A percentile compares a stretch with the other conserved stretches of the same genome.
phyloP scores from a whole-genome alignment of 2,329 filamentous ascomycete genomes.

The Shiraia sp. region DNA sequence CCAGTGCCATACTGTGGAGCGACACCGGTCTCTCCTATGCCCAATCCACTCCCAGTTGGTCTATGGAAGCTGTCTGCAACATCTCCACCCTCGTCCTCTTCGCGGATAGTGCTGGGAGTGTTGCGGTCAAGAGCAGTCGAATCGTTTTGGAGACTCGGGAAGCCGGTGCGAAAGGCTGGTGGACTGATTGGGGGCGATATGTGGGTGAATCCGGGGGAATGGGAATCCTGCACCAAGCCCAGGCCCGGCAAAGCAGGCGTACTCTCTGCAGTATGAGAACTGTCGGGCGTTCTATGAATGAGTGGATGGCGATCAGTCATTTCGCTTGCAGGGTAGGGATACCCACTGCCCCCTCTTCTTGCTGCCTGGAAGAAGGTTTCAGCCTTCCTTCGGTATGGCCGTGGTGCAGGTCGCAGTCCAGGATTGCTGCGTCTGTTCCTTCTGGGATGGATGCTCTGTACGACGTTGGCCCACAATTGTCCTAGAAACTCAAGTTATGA shows the following conservation, averaged over 20 bases:
- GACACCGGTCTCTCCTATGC: conserved; percentile 33
- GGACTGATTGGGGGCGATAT: conserved; percentile 27
- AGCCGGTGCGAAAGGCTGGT: conserved; percentile 38
- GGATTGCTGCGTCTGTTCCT: conserved; percentile 1
- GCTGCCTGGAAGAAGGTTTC: conserved; percentile 16
- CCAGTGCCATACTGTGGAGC: conserved; percentile 13
- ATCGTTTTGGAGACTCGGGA: conserved; percentile 42
- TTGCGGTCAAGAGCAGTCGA: conserved; percentile 36
- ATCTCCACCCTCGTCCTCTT: conserved; percentile 40
- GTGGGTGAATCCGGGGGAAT: conserved; percentile 25
- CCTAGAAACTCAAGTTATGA: background rate
- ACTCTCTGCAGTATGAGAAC: conserved; percentile 29
- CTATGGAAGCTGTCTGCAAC: conserved; percentile 27
- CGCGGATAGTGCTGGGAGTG: conserved; percentile 27
- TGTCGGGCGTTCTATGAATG: conserved; percentile 30
- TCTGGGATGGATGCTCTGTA: conserved; percentile 3
- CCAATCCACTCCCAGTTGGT: conserved; percentile 34
- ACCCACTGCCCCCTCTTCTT: conserved; percentile 1
- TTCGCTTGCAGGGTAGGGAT: conserved; percentile 2
- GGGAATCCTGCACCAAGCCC: conserved; percentile 29
- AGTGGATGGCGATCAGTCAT: conserved; percentile 40
- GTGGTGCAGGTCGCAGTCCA: background rate
- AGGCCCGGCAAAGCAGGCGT: conserved; percentile 33
- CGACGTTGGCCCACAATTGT: background rate
- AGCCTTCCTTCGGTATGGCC: conserved; percentile 11